Evolutionary conservation across 2,329 filamentous ascomycete genomes (phyloP).

Genomic region (Fusarium mexicanum): DNA sequence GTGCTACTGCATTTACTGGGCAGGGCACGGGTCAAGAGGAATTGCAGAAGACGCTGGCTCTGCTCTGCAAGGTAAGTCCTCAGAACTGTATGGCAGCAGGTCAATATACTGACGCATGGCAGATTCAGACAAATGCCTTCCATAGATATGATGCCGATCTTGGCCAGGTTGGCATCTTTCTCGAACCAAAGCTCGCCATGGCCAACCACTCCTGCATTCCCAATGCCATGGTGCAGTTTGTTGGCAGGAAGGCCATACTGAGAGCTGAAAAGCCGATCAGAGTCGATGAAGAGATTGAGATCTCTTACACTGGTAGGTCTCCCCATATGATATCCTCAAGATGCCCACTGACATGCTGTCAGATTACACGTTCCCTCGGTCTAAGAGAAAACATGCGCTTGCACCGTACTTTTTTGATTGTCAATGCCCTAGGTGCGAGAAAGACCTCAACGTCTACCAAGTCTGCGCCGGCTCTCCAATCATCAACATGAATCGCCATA

Average conservation of each 20-base stretch:
- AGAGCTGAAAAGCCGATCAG: constrained; percentile 60
- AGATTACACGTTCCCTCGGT: constrained; percentile 61
- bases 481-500: constrained; percentile 56
- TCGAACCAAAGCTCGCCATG: constrained; percentile 66
- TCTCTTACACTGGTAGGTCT: constrained; percentile 67
- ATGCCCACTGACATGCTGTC: background rate
- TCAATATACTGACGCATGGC: background rate
- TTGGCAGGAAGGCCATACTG: constrained; percentile 61
- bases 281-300: constrained; percentile 65
- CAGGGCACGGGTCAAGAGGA: constrained; percentile 48
- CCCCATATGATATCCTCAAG: background rate
- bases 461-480: constrained; percentile 55
- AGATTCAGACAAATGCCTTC: constrained; percentile 72
- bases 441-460: constrained; percentile 64
- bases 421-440: constrained; percentile 58
- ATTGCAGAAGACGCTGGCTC: constrained; percentile 54
- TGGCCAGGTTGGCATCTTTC: constrained; percentile 63
- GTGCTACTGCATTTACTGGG: constrained; percentile 54
- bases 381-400: constrained; percentile 55
- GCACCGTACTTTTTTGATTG: constrained; percentile 64
- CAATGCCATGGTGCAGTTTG: constrained; percentile 67
- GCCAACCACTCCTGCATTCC: constrained; percentile 71
- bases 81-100: background rate
- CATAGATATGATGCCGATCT: constrained; percentile 64
- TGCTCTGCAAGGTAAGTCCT: constrained; percentile 63